Percentiles rank a stretch among this genome's conserved stretches.
Conservation (phyloP, 2,329 filamentous ascomycete species). For the Aspergillus tubingensis region DNA sequence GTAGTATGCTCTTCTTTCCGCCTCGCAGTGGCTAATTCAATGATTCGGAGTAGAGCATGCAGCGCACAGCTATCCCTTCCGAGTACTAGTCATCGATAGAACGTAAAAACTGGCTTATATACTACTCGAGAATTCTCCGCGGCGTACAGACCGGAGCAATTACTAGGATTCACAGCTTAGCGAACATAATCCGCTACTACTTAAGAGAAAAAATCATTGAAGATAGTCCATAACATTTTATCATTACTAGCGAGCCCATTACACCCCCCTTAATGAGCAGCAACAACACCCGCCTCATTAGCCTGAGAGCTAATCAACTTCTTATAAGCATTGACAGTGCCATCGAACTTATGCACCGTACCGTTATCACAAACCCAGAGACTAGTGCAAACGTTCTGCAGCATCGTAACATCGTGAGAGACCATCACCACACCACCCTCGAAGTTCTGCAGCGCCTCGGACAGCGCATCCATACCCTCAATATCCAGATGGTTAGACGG, state of each 20-base stretch:
- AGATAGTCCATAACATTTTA: not conserved
- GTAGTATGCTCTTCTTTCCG: too few species aligned
- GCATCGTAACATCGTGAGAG: slow-evolving; percentile 97
- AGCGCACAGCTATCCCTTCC: too few species aligned
- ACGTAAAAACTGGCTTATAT: too few species aligned
- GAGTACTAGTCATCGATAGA: too few species aligned
- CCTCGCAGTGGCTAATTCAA: too few species aligned
- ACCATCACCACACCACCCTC: slow-evolving; percentile 97
- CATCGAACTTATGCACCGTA: slow-evolving; percentile 92
- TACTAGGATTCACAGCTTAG: too few species aligned
- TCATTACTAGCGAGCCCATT: not conserved
- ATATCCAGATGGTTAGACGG: slow-evolving; percentile 99
- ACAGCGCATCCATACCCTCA: slow-evolving; percentile 95
- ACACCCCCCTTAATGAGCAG: slow-evolving; percentile 33
- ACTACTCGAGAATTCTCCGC: too few species aligned
- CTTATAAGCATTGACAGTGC: slow-evolving; percentile 96
- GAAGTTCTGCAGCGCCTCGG: slow-evolving; percentile 79
- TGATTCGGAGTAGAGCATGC: too few species aligned
- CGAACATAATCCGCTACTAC: too few species aligned
- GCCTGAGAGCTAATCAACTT: slow-evolving; percentile 91
- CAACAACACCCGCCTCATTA: slow-evolving; percentile 77
- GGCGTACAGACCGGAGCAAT: too few species aligned
- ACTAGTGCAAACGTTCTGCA: slow-evolving; percentile 91
- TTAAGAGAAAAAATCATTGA: too few species aligned
- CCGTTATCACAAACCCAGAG: slow-evolving; percentile 96